Base-by-base conservation (phyloP, 768 basidiomycete species). In the Boletus speciosus region DNA sequence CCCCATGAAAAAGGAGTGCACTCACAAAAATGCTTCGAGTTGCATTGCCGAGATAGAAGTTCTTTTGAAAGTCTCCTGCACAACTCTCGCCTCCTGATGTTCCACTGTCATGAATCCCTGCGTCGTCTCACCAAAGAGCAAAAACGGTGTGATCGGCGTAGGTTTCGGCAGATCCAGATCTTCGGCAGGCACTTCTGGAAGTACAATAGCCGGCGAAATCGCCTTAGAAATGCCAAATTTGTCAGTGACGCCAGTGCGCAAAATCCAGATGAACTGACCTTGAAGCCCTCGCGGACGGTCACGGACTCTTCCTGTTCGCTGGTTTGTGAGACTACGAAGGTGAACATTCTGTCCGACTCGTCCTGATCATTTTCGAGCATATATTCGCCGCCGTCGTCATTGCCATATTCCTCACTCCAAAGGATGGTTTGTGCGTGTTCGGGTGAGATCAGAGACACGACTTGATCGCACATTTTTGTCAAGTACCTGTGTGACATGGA, bases 401-500 rank as follows among this genome's bases (percentile, higher is more conserved):
- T 51, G 1, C 63, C 65, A 8, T 61, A 52, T 3, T 76, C 71
- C 1, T 76, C 70, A 12, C 60, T 67, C 77, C 77, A 83, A 4
- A 81, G 62, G 43, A 85, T 69, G 3, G 73, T 63, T 36, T 66
- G 57, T 0, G 78, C 71, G 44, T 84, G 77, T 15, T 77, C 74
- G 0, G 76, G 61, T 5, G 83, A 81, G 19, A 85, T 64, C 34
- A 85, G 61, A 29, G 77, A 78, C 1, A 78, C 61, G 3, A 80
- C 62, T 63, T 85, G 84, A 56, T 86, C 83, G 16, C 77, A 69
- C 35, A 85, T 73, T 66, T 82, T 82, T 2, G 75, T 82, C 14
- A 85, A 76, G 58, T 86, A 85, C 45, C 84, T 85, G 36, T 9
- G 5, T 14, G 15, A 36, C 0, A 46, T n/a, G 3, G 2, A 12